These are phyloP conservation scores for Rhodomyrtus tomentosa DNA, from an alignment of 345 rosid genomes.

Conservation along the genomic window DNA sequence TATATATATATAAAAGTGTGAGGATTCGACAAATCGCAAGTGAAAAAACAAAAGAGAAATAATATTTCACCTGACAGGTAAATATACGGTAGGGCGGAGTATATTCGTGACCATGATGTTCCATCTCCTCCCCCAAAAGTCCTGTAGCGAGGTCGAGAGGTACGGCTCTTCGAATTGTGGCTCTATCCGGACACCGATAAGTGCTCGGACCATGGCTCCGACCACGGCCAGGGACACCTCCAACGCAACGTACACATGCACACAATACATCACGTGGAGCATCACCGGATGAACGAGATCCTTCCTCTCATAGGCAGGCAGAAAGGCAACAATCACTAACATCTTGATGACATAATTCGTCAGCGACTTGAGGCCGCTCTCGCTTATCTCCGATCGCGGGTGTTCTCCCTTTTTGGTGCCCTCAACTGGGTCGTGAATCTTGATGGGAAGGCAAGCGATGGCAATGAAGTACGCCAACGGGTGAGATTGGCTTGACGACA, in stretches of 20 bases:
- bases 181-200: conserved; percentile 26
- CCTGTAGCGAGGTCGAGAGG: conserved; percentile 58
- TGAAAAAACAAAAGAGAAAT: neutral
- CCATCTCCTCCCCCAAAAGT: conserved; percentile 76
- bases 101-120: conserved; percentile 48
- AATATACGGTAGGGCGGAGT: conserved; percentile 53
- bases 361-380: neutral
- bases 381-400: neutral
- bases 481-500: conserved; percentile 5
- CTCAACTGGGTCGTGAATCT: conserved; percentile 12
- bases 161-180: conserved; percentile 49
- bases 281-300: conserved; percentile 20
- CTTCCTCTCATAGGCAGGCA: conserved; percentile 9
- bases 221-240: conserved; percentile 30
- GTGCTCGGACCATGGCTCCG: conserved; percentile 25
- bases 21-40: neutral
- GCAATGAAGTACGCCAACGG: conserved; percentile 32
- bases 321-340: conserved; percentile 11
- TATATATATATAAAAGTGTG: too few species aligned
- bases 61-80: conserved; percentile 12
- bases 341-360: conserved; percentile 20
- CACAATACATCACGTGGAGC: conserved; percentile 17
- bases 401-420: conserved; percentile 1
- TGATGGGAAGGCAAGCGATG: conserved; percentile 50
- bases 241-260: conserved; percentile 27